These are phyloP conservation scores for Hypoxylon subgilvum DNA, from an alignment of 495 filamentous ascomycete genomes.

Conservation along the genomic window DNA sequence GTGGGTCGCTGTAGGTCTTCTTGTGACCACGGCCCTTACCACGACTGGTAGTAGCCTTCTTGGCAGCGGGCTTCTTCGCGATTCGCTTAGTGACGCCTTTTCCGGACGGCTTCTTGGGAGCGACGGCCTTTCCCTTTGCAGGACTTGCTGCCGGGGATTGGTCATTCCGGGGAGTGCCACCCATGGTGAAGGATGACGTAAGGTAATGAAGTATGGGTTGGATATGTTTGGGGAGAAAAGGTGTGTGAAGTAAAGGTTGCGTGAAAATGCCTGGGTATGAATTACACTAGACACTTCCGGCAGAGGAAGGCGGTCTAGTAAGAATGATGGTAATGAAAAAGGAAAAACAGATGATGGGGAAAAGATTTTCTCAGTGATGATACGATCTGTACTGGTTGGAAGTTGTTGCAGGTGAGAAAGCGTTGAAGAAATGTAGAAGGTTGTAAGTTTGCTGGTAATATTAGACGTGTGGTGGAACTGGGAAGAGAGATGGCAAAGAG, in stretches of 20 bases:
- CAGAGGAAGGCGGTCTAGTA: too few species aligned
- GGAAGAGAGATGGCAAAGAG: background rate
- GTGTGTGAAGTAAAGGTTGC: background rate
- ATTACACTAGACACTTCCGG: constrained; percentile 15
- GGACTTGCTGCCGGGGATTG: constrained; percentile 45
- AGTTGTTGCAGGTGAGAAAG: too few species aligned
- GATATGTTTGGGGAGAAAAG: background rate
- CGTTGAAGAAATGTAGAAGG: too few species aligned
- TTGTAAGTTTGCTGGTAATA: constrained; percentile 20
- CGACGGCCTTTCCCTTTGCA: constrained; percentile 37
- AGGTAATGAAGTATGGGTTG: constrained; percentile 2
- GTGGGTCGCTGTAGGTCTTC: constrained; percentile 48
- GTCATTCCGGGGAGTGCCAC: constrained; percentile 33
- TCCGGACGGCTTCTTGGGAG: constrained; percentile 26
- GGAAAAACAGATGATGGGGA: too few species aligned
- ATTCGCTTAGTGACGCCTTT: constrained; percentile 39
- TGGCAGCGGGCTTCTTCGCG: constrained; percentile 40
- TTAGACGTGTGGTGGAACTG: constrained; percentile 2
- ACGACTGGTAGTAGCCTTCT: constrained; percentile 33
- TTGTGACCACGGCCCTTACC: constrained; percentile 51
- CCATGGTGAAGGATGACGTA: constrained; percentile 37
- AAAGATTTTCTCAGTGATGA: too few species aligned
- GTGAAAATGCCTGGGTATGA: constrained; percentile 1
- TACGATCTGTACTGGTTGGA: too few species aligned
- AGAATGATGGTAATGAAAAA: too few species aligned